Conservation (phyloP, 345 rosid species). For the Populus ilicifolia region DNA sequence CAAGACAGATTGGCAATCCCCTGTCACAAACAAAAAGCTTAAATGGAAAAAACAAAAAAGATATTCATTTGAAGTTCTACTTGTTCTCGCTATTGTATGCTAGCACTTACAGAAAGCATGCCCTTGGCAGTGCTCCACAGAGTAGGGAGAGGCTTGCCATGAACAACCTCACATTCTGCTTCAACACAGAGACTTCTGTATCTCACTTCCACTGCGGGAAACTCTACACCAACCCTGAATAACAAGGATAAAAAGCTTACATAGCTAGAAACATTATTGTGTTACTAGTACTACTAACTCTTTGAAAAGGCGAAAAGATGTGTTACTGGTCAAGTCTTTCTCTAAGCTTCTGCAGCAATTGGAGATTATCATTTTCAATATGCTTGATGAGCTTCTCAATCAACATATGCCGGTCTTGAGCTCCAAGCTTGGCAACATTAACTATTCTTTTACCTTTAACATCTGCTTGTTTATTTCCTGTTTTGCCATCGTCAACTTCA, state of each 20-base stretch:
- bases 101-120: conserved; percentile 44
- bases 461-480: neutral
- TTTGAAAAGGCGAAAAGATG: neutral
- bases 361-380: conserved; percentile 62
- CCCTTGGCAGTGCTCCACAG: conserved; percentile 55
- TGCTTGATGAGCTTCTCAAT: conserved; percentile 61
- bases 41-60: neutral
- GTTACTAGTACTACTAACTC: neutral
- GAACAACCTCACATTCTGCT: conserved; percentile 60
- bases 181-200: conserved; percentile 47
- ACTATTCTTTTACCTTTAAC: conserved; percentile 26
- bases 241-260: neutral
- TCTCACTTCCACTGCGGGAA: conserved; percentile 61
- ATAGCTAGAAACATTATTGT: too few species aligned
- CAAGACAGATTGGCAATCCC: conserved; percentile 35
- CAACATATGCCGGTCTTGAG: conserved; percentile 46
- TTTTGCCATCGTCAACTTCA: conserved; percentile 13
- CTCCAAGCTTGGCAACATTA: conserved; percentile 56
- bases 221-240: conserved; percentile 54
- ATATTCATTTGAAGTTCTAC: neutral
- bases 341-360: conserved; percentile 44
- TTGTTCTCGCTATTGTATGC: neutral
- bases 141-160: conserved; percentile 74
- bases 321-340: conserved; percentile 52
- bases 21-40: conserved; percentile 24